phyloP scores from a whole-genome alignment of 225 moss, liverwort and hornwort species.

The Marchantia polymorpha region DNA sequence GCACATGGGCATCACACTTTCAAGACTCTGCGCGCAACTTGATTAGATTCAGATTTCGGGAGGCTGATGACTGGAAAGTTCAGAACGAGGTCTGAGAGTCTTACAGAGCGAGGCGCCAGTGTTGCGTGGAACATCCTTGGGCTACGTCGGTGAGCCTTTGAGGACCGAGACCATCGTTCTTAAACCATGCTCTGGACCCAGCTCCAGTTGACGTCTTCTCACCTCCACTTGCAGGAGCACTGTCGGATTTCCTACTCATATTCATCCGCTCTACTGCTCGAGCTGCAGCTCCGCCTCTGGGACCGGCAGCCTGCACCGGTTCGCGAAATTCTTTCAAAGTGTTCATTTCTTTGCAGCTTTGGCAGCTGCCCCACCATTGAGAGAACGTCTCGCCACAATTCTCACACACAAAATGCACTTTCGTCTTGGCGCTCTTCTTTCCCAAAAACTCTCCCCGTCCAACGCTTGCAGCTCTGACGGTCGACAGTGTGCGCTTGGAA shows the following conservation, averaged over 20 bases:
- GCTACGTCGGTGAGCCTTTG: slow-evolving; percentile 78
- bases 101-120: slow-evolving; percentile 83
- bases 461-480: slow-evolving; percentile 24
- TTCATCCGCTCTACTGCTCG: slow-evolving; percentile 80
- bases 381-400: slow-evolving; percentile 87
- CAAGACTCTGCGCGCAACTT: too few species aligned
- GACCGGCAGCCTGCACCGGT: slow-evolving; percentile 48
- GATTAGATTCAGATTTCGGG: too few species aligned
- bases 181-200: slow-evolving; percentile 71
- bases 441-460: slow-evolving; percentile 42
- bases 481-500: neutral
- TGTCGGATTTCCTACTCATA: slow-evolving; percentile 17
- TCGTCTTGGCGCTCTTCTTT: slow-evolving; percentile 61
- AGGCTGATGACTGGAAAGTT: too few species aligned
- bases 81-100: neutral
- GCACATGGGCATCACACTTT: too few species aligned
- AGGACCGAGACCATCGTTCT: slow-evolving; percentile 50
- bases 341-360: slow-evolving; percentile 84
- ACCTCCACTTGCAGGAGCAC: slow-evolving; percentile 28
- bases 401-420: slow-evolving; percentile 83
- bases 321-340: slow-evolving; percentile 86
- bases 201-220: slow-evolving; percentile 15
- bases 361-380: slow-evolving; percentile 95
- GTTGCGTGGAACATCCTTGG: slow-evolving; percentile 66
- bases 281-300: slow-evolving; percentile 91